Base-by-base conservation (phyloP, 2,329 filamentous ascomycete species). In the Endoconidiophora laricicola region DNA sequence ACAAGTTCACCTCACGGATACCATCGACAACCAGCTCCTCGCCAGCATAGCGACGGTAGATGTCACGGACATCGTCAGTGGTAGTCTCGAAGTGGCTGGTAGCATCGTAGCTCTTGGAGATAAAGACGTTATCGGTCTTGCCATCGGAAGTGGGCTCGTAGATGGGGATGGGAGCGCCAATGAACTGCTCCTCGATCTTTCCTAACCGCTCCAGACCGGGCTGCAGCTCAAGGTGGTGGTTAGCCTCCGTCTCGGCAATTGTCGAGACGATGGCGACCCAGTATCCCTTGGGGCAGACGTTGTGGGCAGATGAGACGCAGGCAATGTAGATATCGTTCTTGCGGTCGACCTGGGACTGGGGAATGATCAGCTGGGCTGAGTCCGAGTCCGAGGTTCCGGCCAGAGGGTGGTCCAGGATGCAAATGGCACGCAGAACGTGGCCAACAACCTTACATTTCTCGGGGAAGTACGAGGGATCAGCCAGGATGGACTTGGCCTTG, bases 241-340 rank as follows among this genome's bases (percentile, higher is more conserved):
- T 96, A 56, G 85, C 81, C 54, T 80, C 71, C 42, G 80, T 81
- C 73, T 98, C 93, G 56, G 91, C 86, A 62, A 98, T 95, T 54
- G 91, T 98, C 44, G 87, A 94, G 57, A 98, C 90, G 54, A 96
- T 98, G 60, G 91, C 91, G 59, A 98, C 86, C 73, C 93, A 98
- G 78, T 95, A 96, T 54, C 90, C 90, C 76, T 94, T 94, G 60
- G 93, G 91, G 71, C 90, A 96, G 59, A 98, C 93, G 60, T 94
- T 96, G 72, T 98, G 93, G 37, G 88, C 86, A 38, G 86, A 86
- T 1, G 88, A 95, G 53, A 98, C 87, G 64, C 91, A 84, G 52
- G 91, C 90, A 62, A 98, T 82, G 74, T 98, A 98, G 62, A 98
- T 88, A 62, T 96, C 91, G 63, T 98, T 85, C 76, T 94, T 94